Evolutionary conservation across 495 filamentous ascomycete species (phyloP).

Genomic region (Hyaloscypha bicolor): DNA sequence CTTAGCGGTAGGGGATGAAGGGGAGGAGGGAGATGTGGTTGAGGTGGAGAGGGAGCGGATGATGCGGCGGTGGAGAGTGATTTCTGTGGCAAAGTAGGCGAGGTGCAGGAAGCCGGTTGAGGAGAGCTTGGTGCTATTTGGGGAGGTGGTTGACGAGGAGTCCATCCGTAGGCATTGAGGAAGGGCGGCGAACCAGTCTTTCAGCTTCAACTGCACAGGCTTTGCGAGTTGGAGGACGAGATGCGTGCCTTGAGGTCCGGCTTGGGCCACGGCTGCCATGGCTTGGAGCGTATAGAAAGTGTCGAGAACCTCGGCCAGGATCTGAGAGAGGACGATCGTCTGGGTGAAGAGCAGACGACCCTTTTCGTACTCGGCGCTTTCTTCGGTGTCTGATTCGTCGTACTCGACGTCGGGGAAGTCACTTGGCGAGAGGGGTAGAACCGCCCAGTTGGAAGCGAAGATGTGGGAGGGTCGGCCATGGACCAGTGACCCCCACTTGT

Average conservation of each 20-base stretch:
- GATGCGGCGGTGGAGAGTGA: slow-evolving; percentile 82
- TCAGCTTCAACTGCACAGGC: slow-evolving; percentile 79
- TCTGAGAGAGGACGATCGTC: slow-evolving; percentile 73
- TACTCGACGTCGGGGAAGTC: slow-evolving; percentile 72
- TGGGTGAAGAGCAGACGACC: slow-evolving; percentile 70
- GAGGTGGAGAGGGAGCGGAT: slow-evolving; percentile 66
- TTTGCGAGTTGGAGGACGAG: slow-evolving; percentile 75
- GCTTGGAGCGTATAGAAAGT: slow-evolving; percentile 78
- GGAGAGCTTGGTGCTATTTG: slow-evolving; percentile 48
- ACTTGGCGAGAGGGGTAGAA: slow-evolving; percentile 62
- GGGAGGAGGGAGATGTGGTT: slow-evolving; percentile 38
- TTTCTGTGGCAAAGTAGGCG: slow-evolving; percentile 82
- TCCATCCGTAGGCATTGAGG: slow-evolving; percentile 72
- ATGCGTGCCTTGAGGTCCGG: slow-evolving; percentile 58
- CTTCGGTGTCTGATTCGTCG: slow-evolving; percentile 58
- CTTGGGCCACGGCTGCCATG: slow-evolving; percentile 48
- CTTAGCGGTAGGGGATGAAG: slow-evolving; percentile 22
- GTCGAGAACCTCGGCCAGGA: slow-evolving; percentile 76
- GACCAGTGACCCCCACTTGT: slow-evolving; percentile 90
- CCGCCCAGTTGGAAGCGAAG: slow-evolving; percentile 80
- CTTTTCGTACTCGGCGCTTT: slow-evolving; percentile 64
- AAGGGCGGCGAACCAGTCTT: slow-evolving; percentile 75
- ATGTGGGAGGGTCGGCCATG: slow-evolving; percentile 86
- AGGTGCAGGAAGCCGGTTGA: slow-evolving; percentile 77
- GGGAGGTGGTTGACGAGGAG: slow-evolving; percentile 36